A percentile compares a stretch with the other conserved stretches of the same genome.
phyloP scores from a whole-genome alignment of 2,329 filamentous ascomycete species.

The Phaeosphaeriaceae sp. region DNA sequence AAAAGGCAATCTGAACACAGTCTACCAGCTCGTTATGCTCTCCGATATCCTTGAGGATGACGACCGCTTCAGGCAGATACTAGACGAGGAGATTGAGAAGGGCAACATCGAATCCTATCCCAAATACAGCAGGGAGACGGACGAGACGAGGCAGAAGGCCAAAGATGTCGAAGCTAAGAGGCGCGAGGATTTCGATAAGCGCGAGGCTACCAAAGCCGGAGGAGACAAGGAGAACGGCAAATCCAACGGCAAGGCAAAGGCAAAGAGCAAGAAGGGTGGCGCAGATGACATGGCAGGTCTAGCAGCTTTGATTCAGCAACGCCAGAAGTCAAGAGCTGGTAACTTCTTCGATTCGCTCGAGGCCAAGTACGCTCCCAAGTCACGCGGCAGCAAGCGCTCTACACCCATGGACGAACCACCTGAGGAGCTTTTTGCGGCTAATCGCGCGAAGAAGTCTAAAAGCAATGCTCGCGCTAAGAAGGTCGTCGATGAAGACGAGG shows the following conservation, averaged over 20 bases:
- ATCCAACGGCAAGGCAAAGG: constrained; percentile 31
- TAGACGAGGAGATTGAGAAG: constrained; percentile 78
- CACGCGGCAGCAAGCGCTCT: constrained; percentile 56
- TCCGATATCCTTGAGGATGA: constrained; percentile 86
- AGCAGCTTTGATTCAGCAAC: constrained; percentile 47
- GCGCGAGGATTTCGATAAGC: constrained; percentile 59
- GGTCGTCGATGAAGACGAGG: constrained; percentile 24
- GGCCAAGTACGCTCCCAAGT: constrained; percentile 45
- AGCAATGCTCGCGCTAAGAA: constrained; percentile 22
- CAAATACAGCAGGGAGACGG: constrained; percentile 73
- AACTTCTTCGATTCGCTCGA: constrained; percentile 47
- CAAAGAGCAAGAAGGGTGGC: constrained; percentile 57
- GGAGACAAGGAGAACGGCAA: constrained; percentile 67
- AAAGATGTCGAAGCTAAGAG: constrained; percentile 47
- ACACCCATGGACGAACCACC: constrained; percentile 61
- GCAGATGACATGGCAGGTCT: constrained; percentile 45
- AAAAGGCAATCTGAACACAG: constrained; percentile 76
- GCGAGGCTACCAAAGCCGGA: constrained; percentile 60
- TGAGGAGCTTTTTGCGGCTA: constrained; percentile 67
- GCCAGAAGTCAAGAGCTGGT: constrained; percentile 43
- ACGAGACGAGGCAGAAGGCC: constrained; percentile 36
- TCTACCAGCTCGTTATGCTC: constrained; percentile 88
- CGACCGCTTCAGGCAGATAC: constrained; percentile 79
- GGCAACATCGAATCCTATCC: constrained; percentile 72
- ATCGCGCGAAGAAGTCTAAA: constrained; percentile 38